Percentiles rank a stretch among this genome's conserved stretches.
phyloP scores from a whole-genome alignment of 768 basidiomycete genomes.

The Panaeolus papilionaceus region DNA sequence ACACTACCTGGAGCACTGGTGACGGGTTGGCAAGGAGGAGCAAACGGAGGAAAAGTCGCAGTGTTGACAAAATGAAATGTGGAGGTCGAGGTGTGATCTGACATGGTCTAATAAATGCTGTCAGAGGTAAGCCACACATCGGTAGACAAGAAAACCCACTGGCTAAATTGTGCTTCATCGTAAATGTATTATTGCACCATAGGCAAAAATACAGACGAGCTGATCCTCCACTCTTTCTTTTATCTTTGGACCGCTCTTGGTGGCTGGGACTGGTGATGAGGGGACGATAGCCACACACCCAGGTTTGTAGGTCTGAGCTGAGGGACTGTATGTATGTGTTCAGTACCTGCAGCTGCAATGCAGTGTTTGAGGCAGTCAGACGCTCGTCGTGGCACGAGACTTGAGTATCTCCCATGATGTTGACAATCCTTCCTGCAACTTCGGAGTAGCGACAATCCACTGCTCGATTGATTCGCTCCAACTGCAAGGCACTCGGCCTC shows the following conservation, averaged over 20 bases:
- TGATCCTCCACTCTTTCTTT: background rate
- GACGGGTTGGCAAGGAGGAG: slow-evolving; percentile 7
- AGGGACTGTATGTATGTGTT: background rate
- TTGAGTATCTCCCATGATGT: background rate
- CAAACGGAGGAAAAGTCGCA: slow-evolving; percentile 6
- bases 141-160: background rate
- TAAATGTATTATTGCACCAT: background rate
- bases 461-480: background rate
- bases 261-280: background rate
- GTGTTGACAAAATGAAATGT: background rate
- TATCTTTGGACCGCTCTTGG: background rate
- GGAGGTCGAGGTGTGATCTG: slow-evolving; percentile 3
- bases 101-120: background rate
- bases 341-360: background rate
- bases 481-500: background rate
- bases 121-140: background rate
- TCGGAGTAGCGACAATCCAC: background rate
- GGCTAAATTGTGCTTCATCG: slow-evolving; percentile 6
- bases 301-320: background rate
- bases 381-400: background rate
- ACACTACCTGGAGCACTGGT: background rate
- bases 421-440: background rate
- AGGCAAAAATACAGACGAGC: background rate
- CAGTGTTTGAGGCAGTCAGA: background rate
- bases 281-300: slow-evolving; percentile 1